Evolutionary conservation across 495 filamentous ascomycete species (phyloP), one percentile per base, ranked within the genome.

Genomic region (Sporormia fimetaria): DNA sequence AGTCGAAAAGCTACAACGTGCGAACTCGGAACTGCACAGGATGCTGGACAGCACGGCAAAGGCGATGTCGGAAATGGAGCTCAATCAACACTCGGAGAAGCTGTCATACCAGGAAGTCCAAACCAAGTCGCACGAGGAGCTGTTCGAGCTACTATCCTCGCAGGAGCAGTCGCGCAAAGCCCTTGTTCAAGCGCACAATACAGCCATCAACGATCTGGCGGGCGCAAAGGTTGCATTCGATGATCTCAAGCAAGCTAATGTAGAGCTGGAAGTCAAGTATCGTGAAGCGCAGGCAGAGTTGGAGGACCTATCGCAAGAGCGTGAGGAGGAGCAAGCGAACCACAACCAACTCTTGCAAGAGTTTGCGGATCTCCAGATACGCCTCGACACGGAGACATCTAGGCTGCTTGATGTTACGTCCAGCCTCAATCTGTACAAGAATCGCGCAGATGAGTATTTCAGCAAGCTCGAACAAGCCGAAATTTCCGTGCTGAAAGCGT

Each of bases 381-480:
- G 87, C 30, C 70, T 96, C 30, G 90, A 98, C 54, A 76, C 78
- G 8, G 90, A 98, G 64, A 71, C 75, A 2, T 93, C 86, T 1
- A 86, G 83, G 62, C 71, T 83, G 24, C 76, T 76, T 12, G 90
- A 98, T 55, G 74, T 94, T 12, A 74, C 74, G 11, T 81, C 87
- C 9, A 93, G 79, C 55, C 68, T 95, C 10, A 80, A 73, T 44
- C 64, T 95, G 18, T 98, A 96, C 70, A 96, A 94, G 72, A 76
- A 74, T 30, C 80, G 90, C 20, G 81, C 88, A 0, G 87, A 96
- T 57, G 90, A 98, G 57, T 98, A 98, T 54, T 98, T 95, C 65
- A 84, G 74, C 67, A 95, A 94, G 63, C 79, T 98, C 12, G 90
- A 98, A 57, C 87, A 95, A 57, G 90, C 90, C 11, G 90, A 98